phyloP scores from a whole-genome alignment of 2,329 filamentous ascomycete species.

The Cladosporium velox region DNA sequence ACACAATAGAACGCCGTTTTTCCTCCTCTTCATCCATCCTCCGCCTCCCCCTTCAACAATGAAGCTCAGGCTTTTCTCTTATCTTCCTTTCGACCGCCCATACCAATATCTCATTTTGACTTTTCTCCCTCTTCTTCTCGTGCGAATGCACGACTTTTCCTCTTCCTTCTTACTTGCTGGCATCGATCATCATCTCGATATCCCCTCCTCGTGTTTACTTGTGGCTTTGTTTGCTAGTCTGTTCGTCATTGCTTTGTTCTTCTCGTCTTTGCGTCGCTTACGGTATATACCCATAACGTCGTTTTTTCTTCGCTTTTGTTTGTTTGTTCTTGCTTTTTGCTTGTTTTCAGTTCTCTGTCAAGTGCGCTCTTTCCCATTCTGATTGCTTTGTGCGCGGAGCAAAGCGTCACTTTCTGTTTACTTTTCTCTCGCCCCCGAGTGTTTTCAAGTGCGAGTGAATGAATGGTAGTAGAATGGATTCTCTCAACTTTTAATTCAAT shows the following conservation, averaged over 20 bases:
- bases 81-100: background rate
- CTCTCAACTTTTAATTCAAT: background rate
- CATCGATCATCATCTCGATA: background rate
- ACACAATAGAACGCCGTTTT: background rate
- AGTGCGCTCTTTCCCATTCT: no score
- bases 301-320: background rate
- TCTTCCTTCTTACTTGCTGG: background rate
- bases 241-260: no score
- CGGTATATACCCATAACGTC: slow-evolving; percentile 21
- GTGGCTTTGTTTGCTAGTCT: no score
- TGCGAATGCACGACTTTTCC: background rate
- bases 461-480: background rate
- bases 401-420: background rate
- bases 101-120: background rate
- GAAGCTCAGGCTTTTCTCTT: background rate
- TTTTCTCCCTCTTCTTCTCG: background rate
- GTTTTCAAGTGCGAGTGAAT: background rate
- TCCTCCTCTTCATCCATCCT: background rate
- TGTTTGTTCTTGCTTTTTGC: background rate
- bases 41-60: background rate
- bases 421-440: no score
- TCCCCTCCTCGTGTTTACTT: background rate
- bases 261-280: slow-evolving; percentile 8
- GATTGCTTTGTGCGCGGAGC: no score
- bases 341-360: background rate